phyloP scores from a whole-genome alignment of 2,329 filamentous ascomycete genomes.

The Pseudocercospora vitis region DNA sequence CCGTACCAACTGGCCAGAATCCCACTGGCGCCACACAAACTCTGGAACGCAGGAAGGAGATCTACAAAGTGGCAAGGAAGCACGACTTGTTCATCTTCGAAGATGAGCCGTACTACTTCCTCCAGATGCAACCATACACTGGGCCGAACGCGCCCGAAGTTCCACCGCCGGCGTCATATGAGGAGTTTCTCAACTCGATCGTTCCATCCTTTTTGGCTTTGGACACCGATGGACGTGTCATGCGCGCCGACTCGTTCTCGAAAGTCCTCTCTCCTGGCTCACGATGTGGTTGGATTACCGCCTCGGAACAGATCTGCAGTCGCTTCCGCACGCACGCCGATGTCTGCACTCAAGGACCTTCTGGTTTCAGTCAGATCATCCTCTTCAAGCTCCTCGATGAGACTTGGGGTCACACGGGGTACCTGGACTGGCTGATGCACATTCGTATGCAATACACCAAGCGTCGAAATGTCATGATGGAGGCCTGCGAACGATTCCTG shows the following conservation, averaged over 20 bases:
- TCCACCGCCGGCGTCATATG: constrained; percentile 61
- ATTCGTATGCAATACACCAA: constrained; percentile 78
- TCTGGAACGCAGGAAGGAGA: constrained; percentile 62
- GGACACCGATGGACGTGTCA: constrained; percentile 81
- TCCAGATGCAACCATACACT: constrained; percentile 79
- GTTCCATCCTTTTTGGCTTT: constrained; percentile 79
- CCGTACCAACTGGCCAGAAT: constrained; percentile 81
- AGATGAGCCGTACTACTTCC: constrained; percentile 92
- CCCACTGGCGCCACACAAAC: constrained; percentile 84
- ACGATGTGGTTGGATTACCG: constrained; percentile 88
- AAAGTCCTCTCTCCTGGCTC: constrained; percentile 90
- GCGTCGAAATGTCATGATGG: constrained; percentile 72
- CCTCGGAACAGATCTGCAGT: constrained; percentile 78
- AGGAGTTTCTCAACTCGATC: constrained; percentile 71
- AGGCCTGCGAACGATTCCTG: constrained; percentile 75
- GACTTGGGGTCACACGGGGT: constrained; percentile 89
- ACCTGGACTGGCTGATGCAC: constrained; percentile 83
- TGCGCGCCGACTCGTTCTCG: constrained; percentile 89
- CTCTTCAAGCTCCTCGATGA: constrained; percentile 90
- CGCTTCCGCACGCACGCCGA: constrained; percentile 81
- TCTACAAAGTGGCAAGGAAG: constrained; percentile 77
- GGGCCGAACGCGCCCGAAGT: constrained; percentile 52
- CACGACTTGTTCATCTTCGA: constrained; percentile 86
- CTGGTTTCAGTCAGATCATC: constrained; percentile 78
- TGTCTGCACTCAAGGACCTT: constrained; percentile 79